Base-by-base conservation (phyloP, 2,329 filamentous ascomycete genomes). In the Hypomyces rosellus region DNA sequence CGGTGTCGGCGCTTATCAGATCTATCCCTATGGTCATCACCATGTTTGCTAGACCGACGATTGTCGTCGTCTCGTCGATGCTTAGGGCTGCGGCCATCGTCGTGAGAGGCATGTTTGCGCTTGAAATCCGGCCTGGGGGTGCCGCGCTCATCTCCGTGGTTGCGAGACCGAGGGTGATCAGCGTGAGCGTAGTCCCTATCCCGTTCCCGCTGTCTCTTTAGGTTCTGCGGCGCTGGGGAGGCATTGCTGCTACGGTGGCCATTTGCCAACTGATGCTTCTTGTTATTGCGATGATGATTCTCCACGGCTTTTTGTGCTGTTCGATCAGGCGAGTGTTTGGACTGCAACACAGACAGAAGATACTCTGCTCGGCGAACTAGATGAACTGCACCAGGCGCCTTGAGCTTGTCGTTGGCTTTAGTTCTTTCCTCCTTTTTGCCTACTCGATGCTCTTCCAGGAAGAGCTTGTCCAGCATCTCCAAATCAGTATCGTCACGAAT, bases 371-470 rank as follows among this genome's bases (percentile, higher is more conserved):
- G 87, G 44, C 93, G 89, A 48, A 97, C 92, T 41, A 99, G 82
- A 65, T 99, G 93, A 25, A 99, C 93, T 18, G 93, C 92, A n/a
- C 93, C 93, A 4, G 93, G 93, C 3, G 92, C 95, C 62, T 95
- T 95, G 34, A 88, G 88, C 54, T 85, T 84, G 50, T 85, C 86
- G 15, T 89, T 85, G 14, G 74, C 81, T 61, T 89, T 89, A 62
- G 77, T 87, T 34, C 93, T 86, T 67, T 96, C 90, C 61, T 93
- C 91, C 66, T 97, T 97, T 72, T 95, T 93, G 67, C 95, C 93
- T 15, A 97, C 92, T n/a, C 92, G 87, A 66, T 97, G 91, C 68
- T 99, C 95, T 65, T 99, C 93, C 1, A 99, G 73, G 72, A 95
- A 99, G 65, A 97, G 88, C 63, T 96, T 97, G 61, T 96, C 90